These are phyloP conservation scores for Rhodotorula toruloides DNA, from an alignment of 768 basidiomycete species.

Conservation along the genomic window DNA sequence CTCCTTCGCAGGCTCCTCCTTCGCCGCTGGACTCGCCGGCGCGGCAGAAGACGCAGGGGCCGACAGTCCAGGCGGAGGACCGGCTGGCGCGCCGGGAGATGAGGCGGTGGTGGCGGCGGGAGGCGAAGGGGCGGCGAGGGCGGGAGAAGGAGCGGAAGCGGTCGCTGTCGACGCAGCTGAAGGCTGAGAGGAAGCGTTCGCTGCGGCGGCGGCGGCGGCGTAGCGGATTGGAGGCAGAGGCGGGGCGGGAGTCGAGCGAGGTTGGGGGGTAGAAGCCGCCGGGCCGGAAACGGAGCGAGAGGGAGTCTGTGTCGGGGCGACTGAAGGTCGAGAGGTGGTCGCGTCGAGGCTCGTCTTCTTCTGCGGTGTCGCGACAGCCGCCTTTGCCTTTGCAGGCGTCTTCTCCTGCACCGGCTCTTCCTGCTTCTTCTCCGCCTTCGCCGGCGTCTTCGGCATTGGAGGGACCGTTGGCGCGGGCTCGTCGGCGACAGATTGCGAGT, in stretches of 20 bases:
- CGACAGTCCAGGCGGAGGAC: constrained; percentile 50
- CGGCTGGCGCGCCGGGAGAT: background rate
- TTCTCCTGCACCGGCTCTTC: background rate
- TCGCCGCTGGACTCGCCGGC: background rate
- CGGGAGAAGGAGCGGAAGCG: constrained; percentile 2
- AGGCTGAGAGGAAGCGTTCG: constrained; percentile 44
- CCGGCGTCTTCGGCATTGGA: constrained; percentile 36
- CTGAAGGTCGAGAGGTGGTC: constrained; percentile 8
- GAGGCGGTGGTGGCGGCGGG: no score
- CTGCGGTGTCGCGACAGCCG: constrained; percentile 1
- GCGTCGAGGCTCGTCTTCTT: constrained; percentile 33
- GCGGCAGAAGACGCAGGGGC: constrained; percentile 39
- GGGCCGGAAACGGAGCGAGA: constrained; percentile 21
- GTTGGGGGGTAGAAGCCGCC: constrained; percentile 7
- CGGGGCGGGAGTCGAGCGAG: constrained; percentile 36
- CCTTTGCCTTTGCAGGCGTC: constrained; percentile 9
- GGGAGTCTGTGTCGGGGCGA: constrained; percentile 16
- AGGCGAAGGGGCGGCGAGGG: constrained; percentile 40
- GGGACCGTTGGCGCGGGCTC: constrained; percentile 32
- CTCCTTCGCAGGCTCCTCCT: constrained; percentile 9
- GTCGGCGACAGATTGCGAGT: constrained; percentile 58
- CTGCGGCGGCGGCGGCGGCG: constrained; percentile 80
- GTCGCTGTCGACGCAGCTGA: no score
- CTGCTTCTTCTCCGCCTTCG: constrained; percentile 14
- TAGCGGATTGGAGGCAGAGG: constrained; percentile 75